Evolutionary conservation across 2,329 filamentous ascomycete genomes (phyloP).

Genomic region (Penicillium sp.): DNA sequence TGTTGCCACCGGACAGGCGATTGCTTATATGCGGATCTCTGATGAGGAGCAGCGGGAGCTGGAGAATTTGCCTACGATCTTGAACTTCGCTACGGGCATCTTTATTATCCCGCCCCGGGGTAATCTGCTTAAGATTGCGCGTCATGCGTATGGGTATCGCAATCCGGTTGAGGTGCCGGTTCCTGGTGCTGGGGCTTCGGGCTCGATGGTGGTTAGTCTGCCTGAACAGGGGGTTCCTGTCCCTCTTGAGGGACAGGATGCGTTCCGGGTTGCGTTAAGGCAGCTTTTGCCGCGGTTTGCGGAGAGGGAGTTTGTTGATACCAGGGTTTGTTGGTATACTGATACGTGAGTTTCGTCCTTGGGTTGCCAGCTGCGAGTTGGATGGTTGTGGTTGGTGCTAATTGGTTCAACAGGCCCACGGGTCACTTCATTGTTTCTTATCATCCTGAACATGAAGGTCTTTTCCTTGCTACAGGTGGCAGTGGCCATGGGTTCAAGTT

Average conservation of each 20-base stretch:
- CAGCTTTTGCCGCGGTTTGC: constrained; percentile 62
- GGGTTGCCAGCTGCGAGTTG: not conserved
- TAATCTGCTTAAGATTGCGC: constrained; percentile 64
- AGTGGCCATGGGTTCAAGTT: constrained; percentile 57
- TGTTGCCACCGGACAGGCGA: constrained; percentile 75
- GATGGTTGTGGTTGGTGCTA: not conserved
- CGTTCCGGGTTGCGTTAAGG: constrained; percentile 60
- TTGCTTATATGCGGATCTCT: constrained; percentile 75
- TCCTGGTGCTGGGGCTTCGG: constrained; percentile 17
- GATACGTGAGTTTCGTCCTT: constrained; percentile 54
- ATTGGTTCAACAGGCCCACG: constrained; percentile 44
- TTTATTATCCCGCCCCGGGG: constrained; percentile 56
- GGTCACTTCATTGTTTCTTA: constrained; percentile 70
- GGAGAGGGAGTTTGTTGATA: constrained; percentile 59
- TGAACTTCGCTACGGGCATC: constrained; percentile 50
- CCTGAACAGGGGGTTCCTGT: constrained; percentile 39
- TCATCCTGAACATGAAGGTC: constrained; percentile 57
- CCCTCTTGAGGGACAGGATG: constrained; percentile 58
- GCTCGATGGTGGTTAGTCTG: constrained; percentile 39
- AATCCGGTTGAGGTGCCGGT: constrained; percentile 41
- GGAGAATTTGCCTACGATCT: constrained; percentile 62
- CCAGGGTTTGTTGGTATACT: constrained; percentile 72
- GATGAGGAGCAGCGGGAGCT: constrained; percentile 67
- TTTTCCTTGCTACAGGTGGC: constrained; percentile 54
- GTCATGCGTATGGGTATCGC: constrained; percentile 67